These are phyloP conservation scores for Brassica balearica DNA, from an alignment of 441 rosid genomes.

Conservation along the genomic window DNA sequence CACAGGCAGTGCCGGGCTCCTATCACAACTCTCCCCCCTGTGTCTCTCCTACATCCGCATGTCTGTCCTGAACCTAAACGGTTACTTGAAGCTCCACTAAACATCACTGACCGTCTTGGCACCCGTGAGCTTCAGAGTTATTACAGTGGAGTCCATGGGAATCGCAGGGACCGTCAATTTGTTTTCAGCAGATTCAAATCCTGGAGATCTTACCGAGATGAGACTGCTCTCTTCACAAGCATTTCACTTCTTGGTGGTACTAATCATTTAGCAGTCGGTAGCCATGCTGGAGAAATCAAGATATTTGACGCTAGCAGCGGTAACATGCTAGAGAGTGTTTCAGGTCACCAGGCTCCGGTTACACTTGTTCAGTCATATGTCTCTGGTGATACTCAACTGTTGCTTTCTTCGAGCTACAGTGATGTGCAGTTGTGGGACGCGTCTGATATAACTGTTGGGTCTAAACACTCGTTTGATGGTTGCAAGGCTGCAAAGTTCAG, in stretches of 20 bases:
- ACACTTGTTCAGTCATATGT: slow-evolving; percentile 74
- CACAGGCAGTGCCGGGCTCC: slow-evolving; percentile 99
- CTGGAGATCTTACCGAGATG: slow-evolving; percentile 97
- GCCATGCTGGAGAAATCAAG: slow-evolving; percentile 88
- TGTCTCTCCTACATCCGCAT: slow-evolving; percentile 94
- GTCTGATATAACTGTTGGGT: slow-evolving; percentile 70
- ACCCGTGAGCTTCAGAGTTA: slow-evolving; percentile 78
- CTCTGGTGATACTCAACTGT: slow-evolving; percentile 67
- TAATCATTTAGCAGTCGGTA: slow-evolving; percentile 86
- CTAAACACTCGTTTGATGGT: slow-evolving; percentile 76
- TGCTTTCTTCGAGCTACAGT: slow-evolving; percentile 88
- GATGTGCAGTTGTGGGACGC: slow-evolving; percentile 97
- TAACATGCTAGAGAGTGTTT: slow-evolving; percentile 73
- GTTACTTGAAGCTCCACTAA: slow-evolving; percentile 89
- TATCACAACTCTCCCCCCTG: slow-evolving; percentile 96
- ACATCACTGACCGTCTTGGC: slow-evolving; percentile 89
- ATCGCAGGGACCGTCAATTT: slow-evolving; percentile 94
- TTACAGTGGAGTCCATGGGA: slow-evolving; percentile 94
- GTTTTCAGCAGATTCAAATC: slow-evolving; percentile 96
- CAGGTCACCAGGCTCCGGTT: slow-evolving; percentile 84
- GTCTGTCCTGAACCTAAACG: slow-evolving; percentile 97
- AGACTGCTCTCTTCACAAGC: slow-evolving; percentile 80
- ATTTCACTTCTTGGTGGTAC: slow-evolving; percentile 79
- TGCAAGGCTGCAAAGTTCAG: slow-evolving; percentile 95
- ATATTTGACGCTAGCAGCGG: slow-evolving; percentile 76